A percentile compares a stretch with the other conserved stretches of the same genome.
Evolutionary conservation across 2,329 filamentous ascomycete species (phyloP).

Genomic region (Ophiostoma tasmaniense): DNA sequence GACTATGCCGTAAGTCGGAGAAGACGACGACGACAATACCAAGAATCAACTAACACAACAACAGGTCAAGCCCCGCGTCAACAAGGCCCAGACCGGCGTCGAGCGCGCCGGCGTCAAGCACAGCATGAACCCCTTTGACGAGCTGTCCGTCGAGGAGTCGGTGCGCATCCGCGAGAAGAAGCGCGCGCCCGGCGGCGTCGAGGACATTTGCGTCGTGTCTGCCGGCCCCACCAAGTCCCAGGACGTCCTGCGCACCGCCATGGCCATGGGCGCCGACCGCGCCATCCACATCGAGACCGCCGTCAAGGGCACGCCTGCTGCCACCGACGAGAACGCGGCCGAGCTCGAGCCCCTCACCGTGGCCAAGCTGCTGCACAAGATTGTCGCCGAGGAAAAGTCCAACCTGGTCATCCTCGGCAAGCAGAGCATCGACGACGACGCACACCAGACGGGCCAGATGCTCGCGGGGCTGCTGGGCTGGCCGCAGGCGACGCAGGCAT

Average conservation of each 20-base stretch:
- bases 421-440: slow-evolving; percentile 96
- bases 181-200: slow-evolving; percentile 61
- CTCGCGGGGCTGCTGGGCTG: slow-evolving; percentile 84
- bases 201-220: slow-evolving; percentile 84
- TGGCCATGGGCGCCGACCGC: slow-evolving; percentile 98
- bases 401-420: slow-evolving; percentile 94
- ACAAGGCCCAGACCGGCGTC: slow-evolving; percentile 72
- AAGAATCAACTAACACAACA: background rate
- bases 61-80: slow-evolving; percentile 61
- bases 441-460: slow-evolving; percentile 96
- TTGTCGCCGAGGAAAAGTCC: slow-evolving; percentile 74
- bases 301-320: slow-evolving; percentile 33
- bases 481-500: slow-evolving; percentile 91
- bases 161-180: slow-evolving; percentile 89
- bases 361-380: slow-evolving; percentile 76
- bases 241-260: slow-evolving; percentile 86
- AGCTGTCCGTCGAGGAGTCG: slow-evolving; percentile 93
- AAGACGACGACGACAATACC: background rate
- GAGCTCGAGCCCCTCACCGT: slow-evolving; percentile 84
- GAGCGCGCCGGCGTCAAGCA: slow-evolving; percentile 92
- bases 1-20: slow-evolving; percentile 63
- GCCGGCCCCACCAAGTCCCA: slow-evolving; percentile 80
- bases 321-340: slow-evolving; percentile 63
- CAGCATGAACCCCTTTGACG: slow-evolving; percentile 98
- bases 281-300: slow-evolving; percentile 72